Conservation (phyloP, 805 yeast species). For the Ascoidea rubescens region DNA sequence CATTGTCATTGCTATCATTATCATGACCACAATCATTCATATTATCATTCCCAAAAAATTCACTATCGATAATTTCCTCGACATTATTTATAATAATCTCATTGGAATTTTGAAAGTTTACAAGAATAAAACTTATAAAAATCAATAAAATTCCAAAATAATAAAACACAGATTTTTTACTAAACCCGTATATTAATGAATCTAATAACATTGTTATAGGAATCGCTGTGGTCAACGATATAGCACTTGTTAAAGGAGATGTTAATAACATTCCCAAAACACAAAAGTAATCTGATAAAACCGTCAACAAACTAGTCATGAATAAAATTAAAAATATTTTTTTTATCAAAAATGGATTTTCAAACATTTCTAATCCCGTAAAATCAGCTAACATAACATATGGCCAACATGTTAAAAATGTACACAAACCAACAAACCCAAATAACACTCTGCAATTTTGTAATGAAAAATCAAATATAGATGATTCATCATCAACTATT, state of each 20-base stretch:
- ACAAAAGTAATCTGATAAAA: not conserved
- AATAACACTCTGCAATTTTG: not conserved
- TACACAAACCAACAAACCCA: not conserved
- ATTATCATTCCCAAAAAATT: not conserved
- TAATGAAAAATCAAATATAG: too few relatives aligned
- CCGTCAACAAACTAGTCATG: not conserved
- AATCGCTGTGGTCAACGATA: not conserved
- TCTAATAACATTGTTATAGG: not conserved
- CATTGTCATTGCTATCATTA: not conserved
- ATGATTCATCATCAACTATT: too few relatives aligned
- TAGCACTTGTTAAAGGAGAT: not conserved
- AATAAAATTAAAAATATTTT: too few relatives aligned
- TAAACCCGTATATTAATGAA: not conserved
- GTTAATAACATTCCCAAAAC: not conserved
- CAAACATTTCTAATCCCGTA: not conserved
- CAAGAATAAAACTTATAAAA: not conserved
- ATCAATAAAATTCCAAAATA: not conserved
- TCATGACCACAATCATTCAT: not conserved
- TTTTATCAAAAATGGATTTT: not conserved
- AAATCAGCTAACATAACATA: too few relatives aligned
- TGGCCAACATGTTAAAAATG: not conserved
- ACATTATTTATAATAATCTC: not conserved
- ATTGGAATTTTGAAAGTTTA: not conserved
- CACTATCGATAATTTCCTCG: not conserved
- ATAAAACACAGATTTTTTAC: not conserved